Conservation (phyloP, 2,329 filamentous ascomycete species). For the Diatrype stigma region DNA sequence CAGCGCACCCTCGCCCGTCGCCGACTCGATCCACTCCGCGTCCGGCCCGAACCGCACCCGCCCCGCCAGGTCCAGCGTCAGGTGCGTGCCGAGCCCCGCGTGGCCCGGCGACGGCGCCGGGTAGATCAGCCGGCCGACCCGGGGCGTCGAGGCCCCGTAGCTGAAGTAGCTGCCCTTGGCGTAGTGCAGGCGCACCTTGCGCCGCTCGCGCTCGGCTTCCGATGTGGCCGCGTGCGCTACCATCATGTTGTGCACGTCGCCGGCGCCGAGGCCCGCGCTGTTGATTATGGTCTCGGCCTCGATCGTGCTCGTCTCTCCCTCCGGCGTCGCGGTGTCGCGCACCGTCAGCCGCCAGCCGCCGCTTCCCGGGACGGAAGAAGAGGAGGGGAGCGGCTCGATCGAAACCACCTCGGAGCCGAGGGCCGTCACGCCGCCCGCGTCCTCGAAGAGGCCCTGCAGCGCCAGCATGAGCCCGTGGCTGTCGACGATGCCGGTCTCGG, state of each 20-base stretch:
- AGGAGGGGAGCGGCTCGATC: constrained; percentile 46
- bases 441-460: constrained; percentile 72
- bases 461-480: constrained; percentile 80
- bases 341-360: constrained; percentile 67
- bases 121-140: constrained; percentile 73
- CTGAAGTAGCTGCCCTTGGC: constrained; percentile 96
- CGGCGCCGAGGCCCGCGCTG: constrained; percentile 76
- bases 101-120: constrained; percentile 79
- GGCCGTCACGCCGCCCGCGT: constrained; percentile 70
- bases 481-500: constrained; percentile 87
- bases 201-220: constrained; percentile 43
- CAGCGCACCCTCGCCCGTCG: constrained; percentile 65
- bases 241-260: constrained; percentile 77
- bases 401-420: constrained; percentile 61
- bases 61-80: constrained; percentile 84
- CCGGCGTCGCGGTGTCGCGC: constrained; percentile 40
- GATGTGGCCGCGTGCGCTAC: constrained; percentile 28
- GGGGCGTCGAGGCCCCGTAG: constrained; percentile 63
- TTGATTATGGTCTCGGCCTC: constrained; percentile 78
- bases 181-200: constrained; percentile 65
- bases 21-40: constrained; percentile 86
- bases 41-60: constrained; percentile 90
- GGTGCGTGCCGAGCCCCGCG: constrained; percentile 84
- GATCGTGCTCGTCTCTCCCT: constrained; percentile 43
- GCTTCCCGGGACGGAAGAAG: constrained; percentile 36